Conservation (phyloP, 1,284 basidiomycete species). For the Ganoderma leucocontextum region DNA sequence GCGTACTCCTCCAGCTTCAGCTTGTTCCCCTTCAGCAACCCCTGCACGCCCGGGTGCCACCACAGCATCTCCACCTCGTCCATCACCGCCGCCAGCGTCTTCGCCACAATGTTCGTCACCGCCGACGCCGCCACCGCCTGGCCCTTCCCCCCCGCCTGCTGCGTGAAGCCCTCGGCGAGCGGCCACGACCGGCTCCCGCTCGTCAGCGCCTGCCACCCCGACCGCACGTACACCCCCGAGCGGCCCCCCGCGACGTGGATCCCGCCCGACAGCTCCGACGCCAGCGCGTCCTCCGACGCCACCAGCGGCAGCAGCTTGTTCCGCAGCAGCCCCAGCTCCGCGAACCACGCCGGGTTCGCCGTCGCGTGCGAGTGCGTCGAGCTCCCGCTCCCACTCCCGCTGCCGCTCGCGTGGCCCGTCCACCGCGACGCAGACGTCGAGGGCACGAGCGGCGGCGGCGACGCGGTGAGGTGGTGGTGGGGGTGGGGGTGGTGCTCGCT, state of each 20-base stretch:
- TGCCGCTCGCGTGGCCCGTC: constrained; percentile 24
- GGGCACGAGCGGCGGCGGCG: background rate
- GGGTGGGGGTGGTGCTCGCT: no score
- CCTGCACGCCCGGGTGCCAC: constrained; percentile 70
- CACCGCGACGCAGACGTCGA: constrained; percentile 23
- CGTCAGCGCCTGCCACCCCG: constrained; percentile 71
- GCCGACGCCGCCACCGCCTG: constrained; percentile 43
- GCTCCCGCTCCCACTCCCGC: constrained; percentile 32
- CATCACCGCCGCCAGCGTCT: constrained; percentile 56
- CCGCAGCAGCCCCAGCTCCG: constrained; percentile 61
- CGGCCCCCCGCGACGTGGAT: constrained; percentile 64
- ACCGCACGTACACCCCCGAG: constrained; percentile 68
- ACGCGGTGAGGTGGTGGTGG: constrained; percentile 29
- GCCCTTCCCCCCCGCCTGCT: constrained; percentile 39
- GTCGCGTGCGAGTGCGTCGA: constrained; percentile 29
- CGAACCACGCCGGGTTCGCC: constrained; percentile 43
- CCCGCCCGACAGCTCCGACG: constrained; percentile 71
- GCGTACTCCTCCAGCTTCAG: constrained; percentile 80
- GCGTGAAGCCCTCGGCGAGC: constrained; percentile 41
- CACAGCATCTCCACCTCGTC: constrained; percentile 69
- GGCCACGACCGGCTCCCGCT: constrained; percentile 55
- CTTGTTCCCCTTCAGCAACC: constrained; percentile 62
- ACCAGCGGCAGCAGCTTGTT: constrained; percentile 68
- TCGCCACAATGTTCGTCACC: constrained; percentile 60
- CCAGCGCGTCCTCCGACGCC: constrained; percentile 71